Evolutionary conservation across 306 rosid genomes (phyloP).

Genomic region (Glycine latifolia): DNA sequence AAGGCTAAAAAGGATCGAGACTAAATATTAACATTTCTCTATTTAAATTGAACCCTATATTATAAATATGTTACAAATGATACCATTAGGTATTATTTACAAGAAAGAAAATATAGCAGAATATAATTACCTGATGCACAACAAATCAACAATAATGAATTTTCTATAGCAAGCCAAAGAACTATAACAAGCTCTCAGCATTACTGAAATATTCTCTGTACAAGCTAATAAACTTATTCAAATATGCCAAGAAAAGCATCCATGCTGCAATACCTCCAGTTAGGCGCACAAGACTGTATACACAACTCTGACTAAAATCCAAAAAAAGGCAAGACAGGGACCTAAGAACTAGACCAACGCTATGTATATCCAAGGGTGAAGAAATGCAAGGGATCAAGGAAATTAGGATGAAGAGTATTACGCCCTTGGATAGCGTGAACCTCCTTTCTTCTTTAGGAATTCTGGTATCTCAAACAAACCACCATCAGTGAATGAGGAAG

Average conservation of each 20-base stretch:
- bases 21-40: no score
- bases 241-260: constrained; percentile 41
- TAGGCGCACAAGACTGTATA: constrained; percentile 34
- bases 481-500: constrained; percentile 67
- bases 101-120: neutral
- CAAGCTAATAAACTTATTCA: constrained; percentile 33
- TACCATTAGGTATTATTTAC: neutral
- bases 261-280: constrained; percentile 24
- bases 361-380: constrained; percentile 47
- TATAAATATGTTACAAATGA: no score
- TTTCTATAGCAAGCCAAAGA: constrained; percentile 1
- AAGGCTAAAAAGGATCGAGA: no score
- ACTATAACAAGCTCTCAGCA: constrained; percentile 24
- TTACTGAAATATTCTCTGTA: constrained; percentile 37
- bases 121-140: neutral
- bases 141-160: neutral
- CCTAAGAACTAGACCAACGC: constrained; percentile 48
- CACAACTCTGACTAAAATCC: constrained; percentile 47
- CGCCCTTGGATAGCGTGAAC: constrained; percentile 77
- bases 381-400: constrained; percentile 28
- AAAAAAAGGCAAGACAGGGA: constrained; percentile 20
- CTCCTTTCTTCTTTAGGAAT: constrained; percentile 85
- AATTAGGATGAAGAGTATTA: constrained; percentile 41
- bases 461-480: constrained; percentile 84
- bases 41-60: no score